These are phyloP conservation scores for Trichoderma asperellum DNA, from an alignment of 2,329 filamentous ascomycete genomes.

Conservation along the genomic window DNA sequence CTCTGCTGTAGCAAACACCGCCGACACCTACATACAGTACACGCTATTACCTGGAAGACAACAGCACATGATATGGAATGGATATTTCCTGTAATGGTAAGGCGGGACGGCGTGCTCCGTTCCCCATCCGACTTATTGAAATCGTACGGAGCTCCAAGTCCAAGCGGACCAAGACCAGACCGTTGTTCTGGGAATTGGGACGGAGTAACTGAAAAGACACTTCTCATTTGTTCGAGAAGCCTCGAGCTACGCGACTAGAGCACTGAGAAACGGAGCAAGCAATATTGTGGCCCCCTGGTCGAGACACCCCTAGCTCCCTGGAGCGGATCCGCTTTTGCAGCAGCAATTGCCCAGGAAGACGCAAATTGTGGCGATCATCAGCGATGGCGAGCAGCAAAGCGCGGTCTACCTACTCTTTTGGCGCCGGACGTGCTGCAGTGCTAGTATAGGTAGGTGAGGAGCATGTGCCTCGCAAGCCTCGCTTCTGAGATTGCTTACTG, in stretches of 20 bases:
- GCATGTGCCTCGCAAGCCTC: neutral
- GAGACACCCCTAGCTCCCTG: neutral
- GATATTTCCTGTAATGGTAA: neutral
- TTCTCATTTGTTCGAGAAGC: constrained; percentile 24
- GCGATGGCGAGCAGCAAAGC: constrained; percentile 17
- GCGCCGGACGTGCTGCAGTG: neutral
- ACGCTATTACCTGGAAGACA: neutral
- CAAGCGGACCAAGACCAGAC: constrained; percentile 8
- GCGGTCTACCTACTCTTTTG: neutral
- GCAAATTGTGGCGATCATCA: constrained; percentile 20
- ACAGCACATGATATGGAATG: neutral
- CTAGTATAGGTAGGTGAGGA: neutral
- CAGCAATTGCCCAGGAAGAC: constrained; percentile 1
- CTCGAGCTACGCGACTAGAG: constrained; percentile 7
- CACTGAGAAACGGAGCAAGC: constrained; percentile 1
- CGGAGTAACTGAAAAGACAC: neutral
- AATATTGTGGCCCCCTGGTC: constrained; percentile 12
- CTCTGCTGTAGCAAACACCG: neutral
- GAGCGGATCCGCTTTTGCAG: constrained; percentile 14
- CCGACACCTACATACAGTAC: neutral
- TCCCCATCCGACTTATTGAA: constrained; percentile 1
- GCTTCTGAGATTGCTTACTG: neutral
- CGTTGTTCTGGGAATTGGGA: constrained; percentile 13
- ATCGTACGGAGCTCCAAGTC: neutral
- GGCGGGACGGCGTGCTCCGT: constrained; percentile 18